Conservation (phyloP, 441 rosid genomes). For the Brassica hybrid region DNA sequence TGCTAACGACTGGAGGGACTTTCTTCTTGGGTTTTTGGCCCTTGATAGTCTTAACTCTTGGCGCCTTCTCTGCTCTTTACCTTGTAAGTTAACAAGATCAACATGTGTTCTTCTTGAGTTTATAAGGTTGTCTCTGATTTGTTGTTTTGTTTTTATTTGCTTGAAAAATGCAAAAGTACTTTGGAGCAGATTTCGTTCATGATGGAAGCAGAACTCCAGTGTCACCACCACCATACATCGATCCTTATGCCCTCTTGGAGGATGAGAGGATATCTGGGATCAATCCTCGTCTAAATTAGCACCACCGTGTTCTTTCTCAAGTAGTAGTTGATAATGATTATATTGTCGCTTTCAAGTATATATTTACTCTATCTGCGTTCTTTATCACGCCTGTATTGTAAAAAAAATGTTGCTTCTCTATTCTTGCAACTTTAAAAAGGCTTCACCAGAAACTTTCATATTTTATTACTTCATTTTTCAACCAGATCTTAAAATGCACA, state of each 20-base stretch:
- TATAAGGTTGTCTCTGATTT: constrained; percentile 1
- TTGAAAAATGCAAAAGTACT: constrained; percentile 57
- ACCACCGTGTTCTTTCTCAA: background rate
- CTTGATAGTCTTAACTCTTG: constrained; percentile 71
- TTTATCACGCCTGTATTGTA: background rate
- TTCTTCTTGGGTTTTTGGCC: constrained; percentile 95
- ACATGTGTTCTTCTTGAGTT: background rate
- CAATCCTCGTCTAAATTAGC: constrained; percentile 65
- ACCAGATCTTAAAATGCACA: background rate
- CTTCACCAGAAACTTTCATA: background rate
- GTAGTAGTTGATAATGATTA: constrained; percentile 1
- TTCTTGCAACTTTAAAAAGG: background rate
- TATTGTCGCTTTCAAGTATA: constrained; percentile 13
- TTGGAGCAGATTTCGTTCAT: constrained; percentile 77
- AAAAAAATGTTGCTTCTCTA: background rate
- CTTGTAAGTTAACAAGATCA: constrained; percentile 56
- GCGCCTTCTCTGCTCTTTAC: constrained; percentile 74
- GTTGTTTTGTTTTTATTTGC: background rate
- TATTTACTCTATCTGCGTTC: background rate
- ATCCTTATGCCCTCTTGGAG: constrained; percentile 83
- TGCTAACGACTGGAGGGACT: constrained; percentile 86
- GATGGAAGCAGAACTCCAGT: constrained; percentile 52
- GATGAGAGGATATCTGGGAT: constrained; percentile 85
- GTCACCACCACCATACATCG: constrained; percentile 66
- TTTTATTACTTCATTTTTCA: background rate